These are phyloP conservation scores for Ustulina deusta DNA, from an alignment of 2,329 filamentous ascomycete species.

Conservation along the genomic window DNA sequence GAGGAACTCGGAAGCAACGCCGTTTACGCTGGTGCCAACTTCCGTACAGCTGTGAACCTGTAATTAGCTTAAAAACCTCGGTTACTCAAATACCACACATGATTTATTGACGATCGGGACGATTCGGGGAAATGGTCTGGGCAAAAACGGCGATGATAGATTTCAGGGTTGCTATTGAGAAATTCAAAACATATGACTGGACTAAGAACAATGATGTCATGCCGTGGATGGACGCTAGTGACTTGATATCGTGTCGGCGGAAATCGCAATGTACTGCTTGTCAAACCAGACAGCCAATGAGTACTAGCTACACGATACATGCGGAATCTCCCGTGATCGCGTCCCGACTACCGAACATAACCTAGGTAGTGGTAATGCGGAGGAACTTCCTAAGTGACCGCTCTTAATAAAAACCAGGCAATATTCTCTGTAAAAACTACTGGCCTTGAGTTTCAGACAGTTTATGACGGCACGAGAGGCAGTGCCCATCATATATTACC, in stretches of 20 bases:
- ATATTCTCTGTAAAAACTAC: background rate
- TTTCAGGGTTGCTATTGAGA: conserved; percentile 41
- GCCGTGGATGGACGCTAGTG: conserved; percentile 12
- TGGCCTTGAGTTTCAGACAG: background rate
- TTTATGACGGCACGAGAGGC: background rate
- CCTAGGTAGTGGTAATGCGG: background rate
- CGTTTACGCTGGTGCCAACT: conserved; percentile 90
- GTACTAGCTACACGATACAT: conserved; percentile 10
- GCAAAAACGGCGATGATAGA: conserved; percentile 48
- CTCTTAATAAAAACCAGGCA: background rate
- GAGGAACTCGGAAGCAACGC: conserved; percentile 96
- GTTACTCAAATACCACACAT: conserved; percentile 35
- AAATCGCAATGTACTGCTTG: conserved; percentile 21
- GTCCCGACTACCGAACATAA: conserved; percentile 22
- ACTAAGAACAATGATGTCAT: conserved; percentile 25
- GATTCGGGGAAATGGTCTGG: conserved; percentile 45
- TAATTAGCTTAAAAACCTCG: conserved; percentile 60
- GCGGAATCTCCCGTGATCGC: conserved; percentile 25
- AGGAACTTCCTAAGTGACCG: background rate
- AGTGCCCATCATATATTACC: background rate
- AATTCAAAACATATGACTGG: conserved; percentile 36
- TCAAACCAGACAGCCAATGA: background rate
- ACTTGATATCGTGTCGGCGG: conserved; percentile 12
- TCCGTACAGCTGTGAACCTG: conserved; percentile 90
- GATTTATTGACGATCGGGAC: conserved; percentile 46